Percentiles rank a stretch among this genome's conserved stretches.
Evolutionary conservation across 2,329 filamentous ascomycete genomes (phyloP).

Genomic region (Cadophora luteo-olivacea): DNA sequence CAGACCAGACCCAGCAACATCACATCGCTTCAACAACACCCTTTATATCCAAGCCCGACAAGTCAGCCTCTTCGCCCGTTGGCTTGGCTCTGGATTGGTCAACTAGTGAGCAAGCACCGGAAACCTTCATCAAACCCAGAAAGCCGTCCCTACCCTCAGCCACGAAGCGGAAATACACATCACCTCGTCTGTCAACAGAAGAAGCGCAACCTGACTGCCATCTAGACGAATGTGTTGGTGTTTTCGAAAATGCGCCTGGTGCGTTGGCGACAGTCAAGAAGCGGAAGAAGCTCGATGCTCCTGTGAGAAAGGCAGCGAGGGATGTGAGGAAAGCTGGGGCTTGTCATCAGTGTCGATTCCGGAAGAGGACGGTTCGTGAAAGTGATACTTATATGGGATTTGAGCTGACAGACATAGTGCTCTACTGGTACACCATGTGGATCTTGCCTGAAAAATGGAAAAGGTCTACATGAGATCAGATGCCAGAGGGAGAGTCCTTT

Average conservation of each 20-base stretch:
- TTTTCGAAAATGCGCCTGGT: conserved; percentile 38
- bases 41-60: not conserved
- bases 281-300: conserved; percentile 35
- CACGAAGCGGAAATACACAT: conserved; percentile 30
- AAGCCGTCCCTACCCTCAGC: conserved; percentile 4
- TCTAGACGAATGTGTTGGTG: conserved; percentile 36
- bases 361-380: conserved; percentile 39
- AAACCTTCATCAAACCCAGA: not conserved
- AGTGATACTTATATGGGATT: not conserved
- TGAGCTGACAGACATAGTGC: conserved; percentile 27
- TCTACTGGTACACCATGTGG: conserved; percentile 38
- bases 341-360: conserved; percentile 42
- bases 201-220: conserved; percentile 5
- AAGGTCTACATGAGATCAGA: conserved; percentile 37
- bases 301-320: conserved; percentile 37
- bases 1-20: conserved; percentile 1
- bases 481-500: conserved; percentile 39
- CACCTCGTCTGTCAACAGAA: conserved; percentile 23
- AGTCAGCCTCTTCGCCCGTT: not conserved
- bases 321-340: conserved; percentile 41
- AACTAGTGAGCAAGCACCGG: conserved; percentile 12
- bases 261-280: conserved; percentile 36
- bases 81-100: conserved; percentile 29
- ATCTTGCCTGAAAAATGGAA: conserved; percentile 38
- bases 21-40: not conserved